phyloP scores from a whole-genome alignment of 345 rosid species.

The Jatropha curcas region DNA sequence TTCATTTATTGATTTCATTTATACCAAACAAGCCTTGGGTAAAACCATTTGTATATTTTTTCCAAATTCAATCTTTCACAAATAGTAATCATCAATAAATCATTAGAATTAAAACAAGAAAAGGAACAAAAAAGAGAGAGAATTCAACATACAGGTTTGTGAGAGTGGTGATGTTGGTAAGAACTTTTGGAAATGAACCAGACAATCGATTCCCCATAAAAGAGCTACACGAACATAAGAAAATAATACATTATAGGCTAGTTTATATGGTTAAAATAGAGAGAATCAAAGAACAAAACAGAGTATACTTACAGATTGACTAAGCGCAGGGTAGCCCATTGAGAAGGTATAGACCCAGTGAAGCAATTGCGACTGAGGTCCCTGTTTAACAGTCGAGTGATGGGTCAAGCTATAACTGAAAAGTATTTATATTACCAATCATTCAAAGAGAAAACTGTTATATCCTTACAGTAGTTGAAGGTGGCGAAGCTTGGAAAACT shows the following conservation, averaged over 20 bases:
- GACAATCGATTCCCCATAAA: slow-evolving; percentile 86
- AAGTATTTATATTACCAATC: background rate
- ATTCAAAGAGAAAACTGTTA: background rate
- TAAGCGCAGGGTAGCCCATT: slow-evolving; percentile 75
- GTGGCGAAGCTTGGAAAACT: slow-evolving; percentile 66
- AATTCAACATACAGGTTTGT: slow-evolving; percentile 61
- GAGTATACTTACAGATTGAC: slow-evolving; percentile 50
- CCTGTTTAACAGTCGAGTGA: slow-evolving; percentile 34
- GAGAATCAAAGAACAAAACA: background rate
- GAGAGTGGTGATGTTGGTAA: slow-evolving; percentile 62
- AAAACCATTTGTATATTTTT: too few species aligned
- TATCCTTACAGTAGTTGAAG: slow-evolving; percentile 65
- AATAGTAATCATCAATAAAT: background rate
- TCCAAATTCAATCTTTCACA: too few species aligned
- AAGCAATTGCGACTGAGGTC: slow-evolving; percentile 80
- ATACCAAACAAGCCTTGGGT: too few species aligned
- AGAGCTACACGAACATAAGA: slow-evolving; percentile 45
- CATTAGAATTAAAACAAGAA: background rate
- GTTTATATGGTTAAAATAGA: background rate
- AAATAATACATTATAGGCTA: background rate
- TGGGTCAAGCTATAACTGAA: background rate
- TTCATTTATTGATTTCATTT: too few species aligned
- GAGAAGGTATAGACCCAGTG: slow-evolving; percentile 69
- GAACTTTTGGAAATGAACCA: slow-evolving; percentile 75
- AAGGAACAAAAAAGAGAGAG: background rate